phyloP scores from a whole-genome alignment of 768 basidiomycete species.

The Termitomyces sp. region DNA sequence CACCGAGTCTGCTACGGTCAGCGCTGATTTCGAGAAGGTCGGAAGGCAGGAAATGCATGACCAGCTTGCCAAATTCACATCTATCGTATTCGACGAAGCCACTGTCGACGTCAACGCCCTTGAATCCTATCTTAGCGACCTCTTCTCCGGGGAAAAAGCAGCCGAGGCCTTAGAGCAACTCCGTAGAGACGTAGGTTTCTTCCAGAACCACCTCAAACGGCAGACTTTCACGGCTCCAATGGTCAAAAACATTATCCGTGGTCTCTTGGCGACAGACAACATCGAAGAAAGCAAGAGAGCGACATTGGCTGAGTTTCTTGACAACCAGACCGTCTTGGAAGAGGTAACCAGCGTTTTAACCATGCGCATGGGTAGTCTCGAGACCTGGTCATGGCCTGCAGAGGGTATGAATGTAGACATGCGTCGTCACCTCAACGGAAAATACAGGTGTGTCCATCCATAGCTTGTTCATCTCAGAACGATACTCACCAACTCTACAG shows the following conservation, averaged over 20 bases:
- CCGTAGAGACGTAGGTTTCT: too few species aligned
- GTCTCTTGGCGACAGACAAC: constrained; percentile 31
- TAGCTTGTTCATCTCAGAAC: not conserved
- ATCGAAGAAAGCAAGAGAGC: constrained; percentile 37
- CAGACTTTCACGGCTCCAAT: constrained; percentile 20
- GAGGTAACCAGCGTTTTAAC: constrained; percentile 42
- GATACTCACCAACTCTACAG: constrained; percentile 15
- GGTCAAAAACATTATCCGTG: constrained; percentile 29
- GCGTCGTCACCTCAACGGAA: constrained; percentile 45
- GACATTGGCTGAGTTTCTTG: constrained; percentile 36
- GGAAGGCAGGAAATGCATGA: constrained; percentile 41
- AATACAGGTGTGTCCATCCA: constrained; percentile 32
- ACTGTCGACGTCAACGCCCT: constrained; percentile 29
- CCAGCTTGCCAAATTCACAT: constrained; percentile 23
- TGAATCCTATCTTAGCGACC: constrained; percentile 29
- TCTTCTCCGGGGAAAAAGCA: constrained; percentile 33
- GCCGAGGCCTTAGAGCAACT: constrained; percentile 17
- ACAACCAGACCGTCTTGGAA: constrained; percentile 33
- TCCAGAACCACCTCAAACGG: not conserved
- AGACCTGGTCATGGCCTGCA: constrained; percentile 41
- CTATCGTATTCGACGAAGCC: constrained; percentile 37
- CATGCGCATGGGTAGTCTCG: constrained; percentile 40
- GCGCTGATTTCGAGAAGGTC: constrained; percentile 24
- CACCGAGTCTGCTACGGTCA: too few species aligned
- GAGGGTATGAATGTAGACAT: constrained; percentile 40